Evolutionary conservation across 2,329 filamentous ascomycete species (phyloP), one percentile per base, ranked within the genome.

Genomic region (Aspergillus sp.): DNA sequence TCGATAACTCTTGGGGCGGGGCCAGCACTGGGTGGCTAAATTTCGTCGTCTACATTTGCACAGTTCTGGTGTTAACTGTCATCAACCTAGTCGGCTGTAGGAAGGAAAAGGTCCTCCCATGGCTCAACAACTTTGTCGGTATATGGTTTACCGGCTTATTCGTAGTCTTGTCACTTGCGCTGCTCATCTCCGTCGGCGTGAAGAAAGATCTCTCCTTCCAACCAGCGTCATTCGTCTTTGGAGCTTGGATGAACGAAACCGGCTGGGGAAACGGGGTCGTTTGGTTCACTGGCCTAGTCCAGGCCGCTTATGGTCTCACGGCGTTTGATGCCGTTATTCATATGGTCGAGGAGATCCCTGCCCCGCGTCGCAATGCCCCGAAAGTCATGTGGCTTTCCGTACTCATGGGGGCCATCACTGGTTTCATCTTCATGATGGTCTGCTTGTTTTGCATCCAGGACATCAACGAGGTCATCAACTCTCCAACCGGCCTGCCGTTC

Each of bases 321-420:
- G 84, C 84, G 1, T 86, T 86, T 63, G 84, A 87, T 65, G 82
- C 84, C 0, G 84, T 84, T 36, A 84, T 86, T 39, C 84, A 87
- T 67, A 80, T 86, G 76, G 81, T 84, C 2, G 84, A 86, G 63
- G 84, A 86, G 65, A 83, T 86, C 1, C 83, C 84, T 1, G 72
- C 76, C 4, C 83, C 84, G 1, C 73, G 82, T 30, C 79, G 73
- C 38, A 84, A 84, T 58, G 81, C 80, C 0, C 84, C 84, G 0
- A 75, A 75, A 15, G 79, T 82, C 3, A 84, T 86, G 63, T 85
- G 79, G 75, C 76, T 85, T 17, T 80, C 83, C 0, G 81, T 86
- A 0, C 61, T 79, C 0, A 76, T 78, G n/a, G 79, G 82, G 36
- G 80, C 81, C n/a, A 51, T 80, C 23, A 81, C 80, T 0, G 82